These are phyloP conservation scores for Boletellus sp. DNA, from an alignment of 1,284 basidiomycete species.

Conservation along the genomic window DNA sequence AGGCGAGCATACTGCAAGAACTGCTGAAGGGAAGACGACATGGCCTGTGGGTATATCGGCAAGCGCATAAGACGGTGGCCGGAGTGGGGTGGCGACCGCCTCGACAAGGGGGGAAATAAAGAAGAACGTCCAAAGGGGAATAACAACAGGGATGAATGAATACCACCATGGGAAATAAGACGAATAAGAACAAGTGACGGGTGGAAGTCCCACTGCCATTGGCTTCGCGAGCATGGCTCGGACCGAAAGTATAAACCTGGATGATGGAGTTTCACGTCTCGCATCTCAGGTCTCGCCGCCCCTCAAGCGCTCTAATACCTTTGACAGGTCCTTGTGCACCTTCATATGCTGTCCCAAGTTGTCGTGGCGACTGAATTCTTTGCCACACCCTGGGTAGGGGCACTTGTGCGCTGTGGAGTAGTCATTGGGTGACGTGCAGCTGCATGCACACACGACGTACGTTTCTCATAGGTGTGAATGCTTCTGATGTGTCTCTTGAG, in stretches of 20 bases:
- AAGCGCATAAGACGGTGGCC: slow-evolving; percentile 8
- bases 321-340: slow-evolving; percentile 47
- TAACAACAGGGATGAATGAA: slow-evolving; percentile 19
- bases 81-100: slow-evolving; percentile 20
- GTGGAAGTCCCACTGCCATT: slow-evolving; percentile 27
- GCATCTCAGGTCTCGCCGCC: slow-evolving; percentile 22
- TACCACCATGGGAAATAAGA: slow-evolving; percentile 26
- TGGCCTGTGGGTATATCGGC: slow-evolving; percentile 25
- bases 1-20: slow-evolving; percentile 21
- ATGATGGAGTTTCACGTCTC: slow-evolving; percentile 5
- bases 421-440: slow-evolving; percentile 2
- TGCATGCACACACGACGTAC: slow-evolving; percentile 36
- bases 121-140: slow-evolving; percentile 27
- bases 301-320: slow-evolving; percentile 27
- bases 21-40: slow-evolving; percentile 16
- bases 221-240: slow-evolving; percentile 20
- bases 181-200: slow-evolving; percentile 21
- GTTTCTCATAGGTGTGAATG: slow-evolving; percentile 67
- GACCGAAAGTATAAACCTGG: slow-evolving; percentile 20
- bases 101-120: slow-evolving; percentile 5
- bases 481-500: slow-evolving; percentile 61
- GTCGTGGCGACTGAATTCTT: slow-evolving; percentile 82
- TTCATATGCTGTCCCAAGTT: slow-evolving; percentile 80
- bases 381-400: slow-evolving; percentile 71
- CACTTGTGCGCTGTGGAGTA: slow-evolving; percentile 63